phyloP scores from a whole-genome alignment of 345 rosid genomes.

The Triadica sebifera region DNA sequence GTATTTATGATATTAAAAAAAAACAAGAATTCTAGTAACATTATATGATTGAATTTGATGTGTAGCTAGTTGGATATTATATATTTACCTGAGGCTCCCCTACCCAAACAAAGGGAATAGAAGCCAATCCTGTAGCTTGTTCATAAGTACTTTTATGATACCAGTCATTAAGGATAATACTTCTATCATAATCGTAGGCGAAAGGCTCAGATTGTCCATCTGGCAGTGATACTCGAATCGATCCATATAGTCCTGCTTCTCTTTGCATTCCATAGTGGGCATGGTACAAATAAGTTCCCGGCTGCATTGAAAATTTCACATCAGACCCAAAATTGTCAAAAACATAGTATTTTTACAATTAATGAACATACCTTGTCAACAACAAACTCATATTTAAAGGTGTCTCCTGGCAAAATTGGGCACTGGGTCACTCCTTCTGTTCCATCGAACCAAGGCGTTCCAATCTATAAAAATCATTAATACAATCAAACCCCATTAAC shows the following conservation, averaged over 20 bases:
- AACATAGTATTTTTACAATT: not conserved
- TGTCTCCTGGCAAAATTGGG: slow-evolving; percentile 64
- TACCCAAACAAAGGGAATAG: slow-evolving; percentile 65
- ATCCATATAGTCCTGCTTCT: slow-evolving; percentile 65
- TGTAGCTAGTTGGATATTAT: too few relatives aligned
- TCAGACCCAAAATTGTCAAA: not conserved
- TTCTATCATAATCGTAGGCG: slow-evolving; percentile 53
- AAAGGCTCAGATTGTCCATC: slow-evolving; percentile 58
- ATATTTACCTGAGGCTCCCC: slow-evolving; percentile 65
- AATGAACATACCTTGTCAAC: slow-evolving; percentile 58
- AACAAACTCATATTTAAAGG: slow-evolving; percentile 55
- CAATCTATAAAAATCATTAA: slow-evolving; percentile 36
- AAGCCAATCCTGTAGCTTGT: slow-evolving; percentile 54
- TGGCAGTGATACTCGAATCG: slow-evolving; percentile 51
- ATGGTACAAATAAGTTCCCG: slow-evolving; percentile 71
- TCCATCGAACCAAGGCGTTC: slow-evolving; percentile 74
- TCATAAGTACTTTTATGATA: slow-evolving; percentile 64
- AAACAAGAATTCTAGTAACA: too few relatives aligned
- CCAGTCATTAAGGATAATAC: slow-evolving; percentile 70
- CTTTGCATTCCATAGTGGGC: slow-evolving; percentile 84
- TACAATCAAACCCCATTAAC: not conserved
- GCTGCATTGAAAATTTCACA: slow-evolving; percentile 31
- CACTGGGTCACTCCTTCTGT: slow-evolving; percentile 74
- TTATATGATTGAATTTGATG: too few relatives aligned
- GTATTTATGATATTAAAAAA: too few relatives aligned